Percentiles rank a stretch among this genome's conserved stretches.
Conservation (phyloP, 202 grass and related monocot species). For the Carex arenaria region DNA sequence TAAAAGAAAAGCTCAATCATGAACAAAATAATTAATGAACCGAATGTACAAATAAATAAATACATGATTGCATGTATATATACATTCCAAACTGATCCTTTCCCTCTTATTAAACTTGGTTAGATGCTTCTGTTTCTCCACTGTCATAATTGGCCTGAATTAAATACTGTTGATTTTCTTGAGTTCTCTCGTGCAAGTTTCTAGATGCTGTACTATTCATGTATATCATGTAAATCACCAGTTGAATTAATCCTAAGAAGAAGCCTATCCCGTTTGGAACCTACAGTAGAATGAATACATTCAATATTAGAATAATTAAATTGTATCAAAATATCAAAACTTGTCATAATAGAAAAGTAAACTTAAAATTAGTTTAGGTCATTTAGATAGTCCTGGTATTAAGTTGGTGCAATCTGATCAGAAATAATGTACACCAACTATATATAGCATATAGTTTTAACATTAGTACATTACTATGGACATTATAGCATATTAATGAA, state of each 20-base stretch:
- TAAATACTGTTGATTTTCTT: slow-evolving; percentile 17
- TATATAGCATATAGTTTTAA: no score
- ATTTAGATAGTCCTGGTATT: no score
- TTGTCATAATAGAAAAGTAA: no score
- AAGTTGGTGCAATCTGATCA: no score
- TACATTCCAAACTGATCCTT: background rate
- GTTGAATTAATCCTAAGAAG: slow-evolving; percentile 49
- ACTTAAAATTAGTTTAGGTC: no score
- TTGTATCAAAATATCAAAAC: no score
- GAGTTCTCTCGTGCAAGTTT: background rate
- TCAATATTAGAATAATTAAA: no score
- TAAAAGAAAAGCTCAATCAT: background rate
- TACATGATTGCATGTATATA: background rate
- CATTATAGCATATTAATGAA: no score
- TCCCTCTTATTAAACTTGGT: background rate
- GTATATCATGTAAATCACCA: slow-evolving; percentile 51
- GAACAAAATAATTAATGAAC: background rate
- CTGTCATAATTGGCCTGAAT: background rate
- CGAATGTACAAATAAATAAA: background rate
- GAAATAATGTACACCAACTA: no score
- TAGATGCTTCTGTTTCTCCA: background rate
- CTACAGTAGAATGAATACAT: slow-evolving; percentile 14
- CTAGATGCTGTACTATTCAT: slow-evolving; percentile 30
- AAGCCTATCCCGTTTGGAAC: slow-evolving; percentile 64
- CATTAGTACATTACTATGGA: no score